A percentile compares a stretch with the other conserved stretches of the same genome.
Conservation (phyloP, 139 green algal species). For the Chlamydomonas sphaeroides region DNA sequence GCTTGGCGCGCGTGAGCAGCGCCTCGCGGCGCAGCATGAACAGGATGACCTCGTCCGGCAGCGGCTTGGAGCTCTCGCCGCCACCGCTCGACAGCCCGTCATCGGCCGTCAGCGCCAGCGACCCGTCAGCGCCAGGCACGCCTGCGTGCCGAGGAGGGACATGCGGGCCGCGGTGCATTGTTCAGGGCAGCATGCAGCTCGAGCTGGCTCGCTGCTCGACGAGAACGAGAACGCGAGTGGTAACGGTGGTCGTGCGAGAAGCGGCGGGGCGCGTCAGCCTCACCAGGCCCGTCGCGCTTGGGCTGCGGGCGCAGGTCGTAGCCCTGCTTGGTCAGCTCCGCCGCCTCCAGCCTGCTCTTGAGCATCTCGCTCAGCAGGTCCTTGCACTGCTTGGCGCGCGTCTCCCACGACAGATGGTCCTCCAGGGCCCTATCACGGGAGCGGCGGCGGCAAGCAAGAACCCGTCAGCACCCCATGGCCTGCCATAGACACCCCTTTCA, state of each 20-base stretch:
- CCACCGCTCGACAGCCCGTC: too few species aligned
- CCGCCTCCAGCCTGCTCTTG: conserved; percentile 64
- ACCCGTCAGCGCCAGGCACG: not conserved
- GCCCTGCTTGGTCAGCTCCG: conserved; percentile 58
- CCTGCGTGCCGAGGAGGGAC: too few species aligned
- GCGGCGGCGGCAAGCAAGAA: too few species aligned
- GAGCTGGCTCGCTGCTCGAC: too few species aligned
- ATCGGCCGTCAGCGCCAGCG: not conserved
- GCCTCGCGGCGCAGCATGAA: conserved; percentile 78
- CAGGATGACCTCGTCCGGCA: conserved; percentile 74
- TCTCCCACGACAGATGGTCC: conserved; percentile 74
- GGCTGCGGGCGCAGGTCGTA: conserved; percentile 60
- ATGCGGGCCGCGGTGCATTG: too few species aligned
- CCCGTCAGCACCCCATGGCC: too few species aligned
- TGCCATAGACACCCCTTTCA: too few species aligned
- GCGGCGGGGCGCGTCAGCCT: not conserved
- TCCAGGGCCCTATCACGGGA: conserved; percentile 65
- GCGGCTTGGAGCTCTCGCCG: conserved; percentile 21
- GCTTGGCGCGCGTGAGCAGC: conserved; percentile 84
- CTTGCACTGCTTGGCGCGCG: conserved; percentile 57
- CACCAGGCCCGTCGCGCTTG: conserved; percentile 12
- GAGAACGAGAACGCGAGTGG: too few species aligned
- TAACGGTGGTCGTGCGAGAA: too few species aligned
- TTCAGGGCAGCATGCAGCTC: too few species aligned
- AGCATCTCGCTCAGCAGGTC: conserved; percentile 82